A percentile compares a stretch with the other conserved stretches of the same genome.
phyloP scores from a whole-genome alignment of 2,329 filamentous ascomycete species.

The Tolypocladium album region DNA sequence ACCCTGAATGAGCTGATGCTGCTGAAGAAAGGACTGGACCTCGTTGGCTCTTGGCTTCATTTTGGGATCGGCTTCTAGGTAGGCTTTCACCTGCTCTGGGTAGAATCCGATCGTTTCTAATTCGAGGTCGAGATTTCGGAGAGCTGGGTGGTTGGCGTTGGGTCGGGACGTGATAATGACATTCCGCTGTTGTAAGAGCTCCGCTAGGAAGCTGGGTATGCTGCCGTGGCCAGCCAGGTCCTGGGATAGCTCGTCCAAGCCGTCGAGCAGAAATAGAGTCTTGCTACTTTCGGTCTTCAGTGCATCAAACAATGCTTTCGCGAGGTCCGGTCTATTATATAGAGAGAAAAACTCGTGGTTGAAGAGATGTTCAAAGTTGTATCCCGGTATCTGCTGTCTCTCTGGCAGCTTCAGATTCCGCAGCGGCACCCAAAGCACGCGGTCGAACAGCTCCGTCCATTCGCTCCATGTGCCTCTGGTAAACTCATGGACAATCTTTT shows the following conservation, averaged over 20 bases:
- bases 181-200: slow-evolving; percentile 20
- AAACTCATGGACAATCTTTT: slow-evolving; percentile 28
- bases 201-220: slow-evolving; percentile 12
- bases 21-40: slow-evolving; percentile 21
- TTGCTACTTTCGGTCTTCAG: not conserved
- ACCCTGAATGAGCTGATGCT: slow-evolving; percentile 18
- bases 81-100: slow-evolving; percentile 21
- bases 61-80: slow-evolving; percentile 12
- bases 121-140: slow-evolving; percentile 17
- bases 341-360: slow-evolving; percentile 16
- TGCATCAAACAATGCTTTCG: no score
- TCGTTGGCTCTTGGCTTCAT: slow-evolving; percentile 6
- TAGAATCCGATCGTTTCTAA: slow-evolving; percentile 30
- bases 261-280: slow-evolving; percentile 31
- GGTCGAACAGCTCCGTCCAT: slow-evolving; percentile 15
- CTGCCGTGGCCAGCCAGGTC: slow-evolving; percentile 4
- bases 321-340: no score
- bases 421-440: slow-evolving; percentile 27
- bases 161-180: slow-evolving; percentile 31
- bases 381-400: slow-evolving; percentile 1
- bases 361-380: slow-evolving; percentile 14
- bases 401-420: slow-evolving; percentile 17
- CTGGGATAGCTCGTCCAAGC: slow-evolving; percentile 28
- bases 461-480: slow-evolving; percentile 1
- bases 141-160: no score